Evolutionary conservation across 805 yeast genomes (phyloP).

Genomic region (Suhomyces emberorum): DNA sequence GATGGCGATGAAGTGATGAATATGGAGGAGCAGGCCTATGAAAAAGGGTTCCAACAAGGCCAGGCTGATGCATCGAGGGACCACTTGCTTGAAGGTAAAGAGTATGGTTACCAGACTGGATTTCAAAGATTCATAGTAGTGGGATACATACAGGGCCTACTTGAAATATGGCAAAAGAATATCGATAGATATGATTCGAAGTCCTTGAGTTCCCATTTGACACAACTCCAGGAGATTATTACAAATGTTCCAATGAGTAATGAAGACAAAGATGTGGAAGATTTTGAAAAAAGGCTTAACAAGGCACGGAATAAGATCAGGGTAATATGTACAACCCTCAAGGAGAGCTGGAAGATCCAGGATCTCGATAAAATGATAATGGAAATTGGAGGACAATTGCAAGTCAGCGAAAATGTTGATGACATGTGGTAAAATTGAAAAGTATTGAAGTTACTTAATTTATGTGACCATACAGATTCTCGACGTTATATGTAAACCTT

Average conservation of each 20-base stretch:
- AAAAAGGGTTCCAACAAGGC: slow-evolving; percentile 73
- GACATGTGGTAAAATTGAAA: slow-evolving; percentile 47
- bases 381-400: slow-evolving; percentile 37
- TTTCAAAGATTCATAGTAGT: slow-evolving; percentile 65
- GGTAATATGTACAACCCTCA: slow-evolving; percentile 38
- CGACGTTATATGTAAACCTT: no score
- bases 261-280: slow-evolving; percentile 53
- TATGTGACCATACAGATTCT: no score
- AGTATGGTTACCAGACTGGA: slow-evolving; percentile 78
- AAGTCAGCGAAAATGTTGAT: slow-evolving; percentile 34
- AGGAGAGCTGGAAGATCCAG: slow-evolving; percentile 29
- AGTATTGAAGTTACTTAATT: no score
- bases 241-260: slow-evolving; percentile 28
- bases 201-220: slow-evolving; percentile 20
- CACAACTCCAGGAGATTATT: slow-evolving; percentile 27
- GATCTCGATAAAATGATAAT: slow-evolving; percentile 30
- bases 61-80: slow-evolving; percentile 53
- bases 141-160: slow-evolving; percentile 62
- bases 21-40: slow-evolving; percentile 59
- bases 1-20: slow-evolving; percentile 42
- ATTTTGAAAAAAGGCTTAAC: slow-evolving; percentile 48
- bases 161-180: slow-evolving; percentile 33
- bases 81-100: slow-evolving; percentile 74
- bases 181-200: slow-evolving; percentile 14
- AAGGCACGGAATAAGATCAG: slow-evolving; percentile 63